phyloP scores from a whole-genome alignment of 176 grass and related monocot genomes.

The bread wheat (Triticum aestivum) region DNA sequence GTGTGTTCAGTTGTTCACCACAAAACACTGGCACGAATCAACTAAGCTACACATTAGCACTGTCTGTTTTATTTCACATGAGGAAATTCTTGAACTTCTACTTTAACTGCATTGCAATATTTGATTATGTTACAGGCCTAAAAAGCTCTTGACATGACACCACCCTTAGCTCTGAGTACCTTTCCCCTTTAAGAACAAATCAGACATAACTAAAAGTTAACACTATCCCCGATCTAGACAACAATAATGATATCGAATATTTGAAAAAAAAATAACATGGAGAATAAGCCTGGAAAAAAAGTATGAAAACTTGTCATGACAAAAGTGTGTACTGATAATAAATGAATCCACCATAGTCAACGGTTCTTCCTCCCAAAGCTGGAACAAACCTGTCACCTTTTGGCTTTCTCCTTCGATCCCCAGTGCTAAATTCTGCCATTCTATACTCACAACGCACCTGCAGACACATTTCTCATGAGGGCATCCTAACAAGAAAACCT shows the following conservation, averaged over 20 bases:
- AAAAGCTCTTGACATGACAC: not conserved
- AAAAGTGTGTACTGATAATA: not conserved
- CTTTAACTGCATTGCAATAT: not conserved
- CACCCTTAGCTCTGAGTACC: no score
- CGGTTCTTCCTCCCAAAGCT: not conserved
- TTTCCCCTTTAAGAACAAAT: not conserved
- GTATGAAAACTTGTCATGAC: not conserved
- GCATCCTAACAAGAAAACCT: conserved; percentile 15
- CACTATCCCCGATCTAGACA: not conserved
- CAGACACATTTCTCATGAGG: conserved; percentile 38
- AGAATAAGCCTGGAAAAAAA: not conserved
- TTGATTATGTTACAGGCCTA: not conserved
- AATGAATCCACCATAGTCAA: not conserved
- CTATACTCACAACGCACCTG: conserved; percentile 97
- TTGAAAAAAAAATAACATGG: not conserved
- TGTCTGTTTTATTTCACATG: not conserved
- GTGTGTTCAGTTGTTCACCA: not conserved
- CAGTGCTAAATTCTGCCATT: conserved; percentile 99
- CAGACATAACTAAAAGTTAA: not conserved
- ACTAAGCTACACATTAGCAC: not conserved
- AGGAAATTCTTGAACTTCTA: not conserved
- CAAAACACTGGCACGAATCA: not conserved
- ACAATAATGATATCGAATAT: not conserved
- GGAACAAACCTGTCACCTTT: conserved; percentile 81
- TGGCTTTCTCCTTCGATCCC: conserved; percentile 81